Evolutionary conservation across 1,139 yeast genomes (phyloP).

Genomic region (Blastobotrys aristatus): DNA sequence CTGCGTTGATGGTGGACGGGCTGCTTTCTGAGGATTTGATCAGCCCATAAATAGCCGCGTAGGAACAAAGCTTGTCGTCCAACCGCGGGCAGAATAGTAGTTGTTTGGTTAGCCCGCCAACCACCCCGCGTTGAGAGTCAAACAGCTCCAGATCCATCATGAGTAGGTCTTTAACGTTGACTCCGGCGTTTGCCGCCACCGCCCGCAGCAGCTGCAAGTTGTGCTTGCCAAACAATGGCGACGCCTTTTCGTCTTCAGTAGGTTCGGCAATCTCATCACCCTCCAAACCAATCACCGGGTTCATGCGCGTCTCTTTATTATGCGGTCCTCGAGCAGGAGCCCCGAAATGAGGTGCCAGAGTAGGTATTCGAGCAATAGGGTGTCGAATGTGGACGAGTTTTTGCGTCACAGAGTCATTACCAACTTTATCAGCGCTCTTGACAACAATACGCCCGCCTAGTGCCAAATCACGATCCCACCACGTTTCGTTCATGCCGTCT

Average conservation of each 20-base stretch:
- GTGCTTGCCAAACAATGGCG: slow-evolving; percentile 67
- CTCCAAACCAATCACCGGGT: slow-evolving; percentile 76
- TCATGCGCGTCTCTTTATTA: slow-evolving; percentile 79
- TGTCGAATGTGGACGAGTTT: slow-evolving; percentile 72
- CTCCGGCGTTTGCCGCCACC: slow-evolving; percentile 61
- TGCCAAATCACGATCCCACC: slow-evolving; percentile 92
- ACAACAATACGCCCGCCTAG: slow-evolving; percentile 89
- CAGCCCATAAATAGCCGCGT: slow-evolving; percentile 68
- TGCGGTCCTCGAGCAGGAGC: slow-evolving; percentile 74
- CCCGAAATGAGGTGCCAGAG: slow-evolving; percentile 90
- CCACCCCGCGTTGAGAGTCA: slow-evolving; percentile 75
- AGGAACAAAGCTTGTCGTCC: slow-evolving; percentile 90
- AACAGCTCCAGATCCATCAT: slow-evolving; percentile 82
- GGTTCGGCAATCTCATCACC: slow-evolving; percentile 30
- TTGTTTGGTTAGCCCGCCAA: slow-evolving; percentile 88
- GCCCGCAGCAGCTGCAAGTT: slow-evolving; percentile 65
- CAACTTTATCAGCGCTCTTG: slow-evolving; percentile 36
- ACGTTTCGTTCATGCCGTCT: slow-evolving; percentile 71
- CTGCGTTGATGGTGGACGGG: slow-evolving; percentile 33
- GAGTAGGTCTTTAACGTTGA: slow-evolving; percentile 56
- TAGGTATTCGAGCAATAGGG: slow-evolving; percentile 87
- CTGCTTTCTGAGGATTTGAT: slow-evolving; percentile 34
- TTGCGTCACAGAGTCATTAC: slow-evolving; percentile 41
- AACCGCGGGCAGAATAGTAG: slow-evolving; percentile 86
- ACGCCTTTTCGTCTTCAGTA: slow-evolving; percentile 53